phyloP scores from a whole-genome alignment of 208 protist genomes.

The Trypanosoma platydactyli region DNA sequence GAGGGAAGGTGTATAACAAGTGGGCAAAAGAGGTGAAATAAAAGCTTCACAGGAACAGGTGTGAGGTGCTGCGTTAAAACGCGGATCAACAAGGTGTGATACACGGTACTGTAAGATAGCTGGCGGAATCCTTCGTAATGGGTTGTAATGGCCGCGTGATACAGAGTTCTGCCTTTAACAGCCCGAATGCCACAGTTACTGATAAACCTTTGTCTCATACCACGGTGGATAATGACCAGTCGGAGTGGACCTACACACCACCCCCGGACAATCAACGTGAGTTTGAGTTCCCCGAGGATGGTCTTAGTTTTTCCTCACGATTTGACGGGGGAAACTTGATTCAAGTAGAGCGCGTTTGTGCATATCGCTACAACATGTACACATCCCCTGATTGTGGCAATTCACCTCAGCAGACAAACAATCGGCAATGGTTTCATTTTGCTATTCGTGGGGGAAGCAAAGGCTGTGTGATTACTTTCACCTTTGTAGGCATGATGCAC shows the following conservation, averaged over 20 bases:
- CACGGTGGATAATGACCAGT: conserved; percentile 27
- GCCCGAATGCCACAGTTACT: no score
- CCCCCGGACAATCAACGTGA: conserved; percentile 87
- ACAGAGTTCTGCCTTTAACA: not conserved
- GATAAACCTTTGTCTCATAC: not conserved
- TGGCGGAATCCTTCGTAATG: not conserved
- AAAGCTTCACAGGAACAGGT: no score
- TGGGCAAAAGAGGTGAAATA: not conserved
- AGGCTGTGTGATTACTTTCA: conserved; percentile 57
- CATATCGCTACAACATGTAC: conserved; percentile 76
- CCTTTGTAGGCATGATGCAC: conserved; percentile 84
- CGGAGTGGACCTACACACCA: conserved; percentile 51
- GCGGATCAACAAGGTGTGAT: not conserved
- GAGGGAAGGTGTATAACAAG: not conserved
- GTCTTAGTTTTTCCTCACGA: conserved; percentile 82
- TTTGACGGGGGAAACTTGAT: conserved; percentile 93
- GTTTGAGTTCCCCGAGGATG: conserved; percentile 86
- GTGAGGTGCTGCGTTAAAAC: no score
- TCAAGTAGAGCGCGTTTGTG: conserved; percentile 74
- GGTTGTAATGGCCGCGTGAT: not conserved
- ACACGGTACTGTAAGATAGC: not conserved
- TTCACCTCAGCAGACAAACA: conserved; percentile 76
- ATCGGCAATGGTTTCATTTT: conserved; percentile 94
- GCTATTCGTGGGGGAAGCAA: conserved; percentile 72
- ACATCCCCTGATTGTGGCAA: conserved; percentile 87